Conservation (phyloP, 495 filamentous ascomycete species). For the Penicillium paradoxum region DNA sequence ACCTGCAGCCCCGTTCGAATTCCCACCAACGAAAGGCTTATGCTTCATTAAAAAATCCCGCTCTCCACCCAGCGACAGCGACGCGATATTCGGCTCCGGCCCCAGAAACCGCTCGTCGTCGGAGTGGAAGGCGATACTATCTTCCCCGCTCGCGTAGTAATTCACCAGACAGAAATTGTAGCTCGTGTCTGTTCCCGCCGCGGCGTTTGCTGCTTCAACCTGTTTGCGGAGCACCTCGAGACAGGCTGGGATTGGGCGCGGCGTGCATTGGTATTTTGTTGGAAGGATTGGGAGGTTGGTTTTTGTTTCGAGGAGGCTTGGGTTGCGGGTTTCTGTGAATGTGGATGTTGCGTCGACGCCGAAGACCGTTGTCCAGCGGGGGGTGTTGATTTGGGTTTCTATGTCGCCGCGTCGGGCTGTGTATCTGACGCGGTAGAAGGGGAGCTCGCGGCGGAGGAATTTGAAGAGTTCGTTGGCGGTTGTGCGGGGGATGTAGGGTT, state of each 20-base stretch:
- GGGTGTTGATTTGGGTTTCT: slow-evolving; percentile 60
- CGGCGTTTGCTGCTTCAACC: slow-evolving; percentile 51
- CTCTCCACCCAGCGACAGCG: slow-evolving; percentile 59
- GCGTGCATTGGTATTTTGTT: slow-evolving; percentile 50
- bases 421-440: slow-evolving; percentile 71
- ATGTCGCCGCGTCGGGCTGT: slow-evolving; percentile 54
- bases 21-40: slow-evolving; percentile 37
- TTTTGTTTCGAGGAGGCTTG: slow-evolving; percentile 31
- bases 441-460: slow-evolving; percentile 56
- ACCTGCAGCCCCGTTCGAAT: background rate
- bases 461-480: slow-evolving; percentile 56
- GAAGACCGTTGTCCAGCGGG: slow-evolving; percentile 67
- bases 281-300: slow-evolving; percentile 30
- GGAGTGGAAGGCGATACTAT: slow-evolving; percentile 70
- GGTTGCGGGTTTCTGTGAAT: slow-evolving; percentile 27
- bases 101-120: slow-evolving; percentile 75
- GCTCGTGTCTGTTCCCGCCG: slow-evolving; percentile 23
- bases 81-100: slow-evolving; percentile 60
- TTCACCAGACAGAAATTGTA: slow-evolving; percentile 77
- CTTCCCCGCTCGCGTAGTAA: slow-evolving; percentile 65
- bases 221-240: slow-evolving; percentile 51
- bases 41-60: slow-evolving; percentile 70
- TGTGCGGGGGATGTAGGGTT: slow-evolving; percentile 54
- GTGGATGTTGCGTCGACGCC: slow-evolving; percentile 58
- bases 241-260: slow-evolving; percentile 63